Evolutionary conservation across 768 basidiomycete species (phyloP).

Genomic region (Botryobasidium botryosum): DNA sequence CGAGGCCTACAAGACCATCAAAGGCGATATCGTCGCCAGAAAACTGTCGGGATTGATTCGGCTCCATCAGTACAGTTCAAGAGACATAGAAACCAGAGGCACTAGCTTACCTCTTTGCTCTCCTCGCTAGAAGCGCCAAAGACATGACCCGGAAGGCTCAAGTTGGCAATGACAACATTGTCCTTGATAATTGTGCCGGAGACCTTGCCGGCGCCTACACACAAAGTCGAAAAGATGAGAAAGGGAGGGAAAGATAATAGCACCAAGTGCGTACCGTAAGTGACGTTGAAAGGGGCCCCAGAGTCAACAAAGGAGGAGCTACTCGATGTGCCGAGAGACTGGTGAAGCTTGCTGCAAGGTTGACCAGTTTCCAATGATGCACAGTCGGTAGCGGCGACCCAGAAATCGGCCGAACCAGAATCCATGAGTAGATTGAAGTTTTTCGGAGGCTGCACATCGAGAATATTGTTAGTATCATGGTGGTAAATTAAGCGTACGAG

Average conservation of each 20-base stretch:
- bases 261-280: constrained; percentile 31
- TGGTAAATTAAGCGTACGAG: no score
- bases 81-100: no score
- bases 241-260: background rate
- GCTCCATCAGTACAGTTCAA: background rate
- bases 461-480: no score
- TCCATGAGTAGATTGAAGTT: constrained; percentile 48
- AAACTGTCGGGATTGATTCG: constrained; percentile 15
- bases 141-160: constrained; percentile 36
- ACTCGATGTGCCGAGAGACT: constrained; percentile 41
- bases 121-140: constrained; percentile 54
- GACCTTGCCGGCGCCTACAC: constrained; percentile 33
- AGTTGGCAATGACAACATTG: constrained; percentile 43
- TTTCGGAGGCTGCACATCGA: constrained; percentile 25
- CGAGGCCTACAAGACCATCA: constrained; percentile 52
- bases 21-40: constrained; percentile 10
- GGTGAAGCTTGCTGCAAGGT: constrained; percentile 35
- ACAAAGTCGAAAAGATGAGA: constrained; percentile 16
- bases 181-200: constrained; percentile 46
- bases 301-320: constrained; percentile 47
- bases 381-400: constrained; percentile 44
- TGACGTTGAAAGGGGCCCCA: constrained; percentile 35
- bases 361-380: constrained; percentile 17
- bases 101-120: constrained; percentile 28
- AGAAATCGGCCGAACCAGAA: constrained; percentile 51